Conservation (phyloP, 2,329 filamentous ascomycete genomes). For the Trichoderma afroharzianum region DNA sequence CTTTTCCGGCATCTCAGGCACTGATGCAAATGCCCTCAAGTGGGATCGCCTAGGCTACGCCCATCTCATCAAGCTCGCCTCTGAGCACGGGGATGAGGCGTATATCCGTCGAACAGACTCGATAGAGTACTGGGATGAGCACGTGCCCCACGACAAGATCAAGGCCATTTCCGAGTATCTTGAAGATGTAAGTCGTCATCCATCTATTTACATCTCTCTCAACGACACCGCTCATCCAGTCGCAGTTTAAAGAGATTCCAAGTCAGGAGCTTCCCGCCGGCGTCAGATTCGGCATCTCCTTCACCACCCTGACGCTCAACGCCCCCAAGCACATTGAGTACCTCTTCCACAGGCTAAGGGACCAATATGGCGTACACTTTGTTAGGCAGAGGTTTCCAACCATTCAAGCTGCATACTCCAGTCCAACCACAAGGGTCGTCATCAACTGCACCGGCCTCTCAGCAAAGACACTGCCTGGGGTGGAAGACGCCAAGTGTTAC, state of each 20-base stretch:
- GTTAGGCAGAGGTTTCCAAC: slow-evolving; percentile 27
- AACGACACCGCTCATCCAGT: neutral
- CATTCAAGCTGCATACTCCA: slow-evolving; percentile 28
- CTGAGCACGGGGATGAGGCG: slow-evolving; percentile 28
- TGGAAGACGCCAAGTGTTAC: slow-evolving; percentile 37
- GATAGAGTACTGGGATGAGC: slow-evolving; percentile 40
- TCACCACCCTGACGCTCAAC: slow-evolving; percentile 36
- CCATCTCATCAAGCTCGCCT: slow-evolving; percentile 35
- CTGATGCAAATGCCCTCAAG: slow-evolving; percentile 37
- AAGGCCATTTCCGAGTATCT: slow-evolving; percentile 39
- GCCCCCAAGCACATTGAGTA: slow-evolving; percentile 37
- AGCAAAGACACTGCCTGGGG: slow-evolving; percentile 32
- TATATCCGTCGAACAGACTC: slow-evolving; percentile 38
- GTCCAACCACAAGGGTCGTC: slow-evolving; percentile 28
- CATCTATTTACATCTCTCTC: neutral
- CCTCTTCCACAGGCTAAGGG: slow-evolving; percentile 25
- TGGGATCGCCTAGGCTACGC: slow-evolving; percentile 41
- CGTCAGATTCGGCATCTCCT: slow-evolving; percentile 34
- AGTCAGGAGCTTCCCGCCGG: slow-evolving; percentile 28
- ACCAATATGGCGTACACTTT: slow-evolving; percentile 32
- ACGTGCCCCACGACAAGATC: slow-evolving; percentile 38
- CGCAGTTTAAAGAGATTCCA: slow-evolving; percentile 31
- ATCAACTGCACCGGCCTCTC: slow-evolving; percentile 37
- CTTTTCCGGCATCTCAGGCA: slow-evolving; percentile 43
- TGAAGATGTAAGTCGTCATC: slow-evolving; percentile 31